Conservation (phyloP, 192 early-diverging fungal species). For the Rhizoclosmatium sp. region DNA sequence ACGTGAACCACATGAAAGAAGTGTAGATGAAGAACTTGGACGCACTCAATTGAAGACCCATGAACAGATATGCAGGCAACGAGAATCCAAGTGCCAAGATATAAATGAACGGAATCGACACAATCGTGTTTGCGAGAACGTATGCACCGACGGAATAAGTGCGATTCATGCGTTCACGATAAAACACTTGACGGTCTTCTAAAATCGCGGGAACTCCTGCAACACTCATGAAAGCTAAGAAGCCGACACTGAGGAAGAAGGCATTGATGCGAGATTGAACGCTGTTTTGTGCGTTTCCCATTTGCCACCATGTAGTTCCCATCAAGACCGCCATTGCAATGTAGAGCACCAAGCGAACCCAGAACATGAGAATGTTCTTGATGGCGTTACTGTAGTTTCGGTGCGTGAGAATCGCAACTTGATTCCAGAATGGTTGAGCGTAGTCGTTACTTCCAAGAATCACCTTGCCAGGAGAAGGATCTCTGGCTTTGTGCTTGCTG, state of each 20-base stretch:
- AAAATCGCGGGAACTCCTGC: conserved; percentile 52
- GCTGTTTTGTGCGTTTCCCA: conserved; percentile 2
- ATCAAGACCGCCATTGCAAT: conserved; percentile 42
- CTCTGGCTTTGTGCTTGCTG: background rate
- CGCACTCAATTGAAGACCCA: background rate
- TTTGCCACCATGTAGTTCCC: conserved; percentile 37
- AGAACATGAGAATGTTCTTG: conserved; percentile 44
- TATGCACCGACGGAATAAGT: conserved; percentile 42
- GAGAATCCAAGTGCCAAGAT: conserved; percentile 42
- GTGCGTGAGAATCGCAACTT: conserved; percentile 30
- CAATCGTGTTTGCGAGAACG: conserved; percentile 43
- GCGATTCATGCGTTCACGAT: conserved; percentile 47
- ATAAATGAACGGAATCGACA: conserved; percentile 42
- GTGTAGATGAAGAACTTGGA: conserved; percentile 47
- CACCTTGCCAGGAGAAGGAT: background rate
- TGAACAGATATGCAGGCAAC: conserved; percentile 33
- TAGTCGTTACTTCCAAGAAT: background rate
- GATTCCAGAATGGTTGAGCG: conserved; percentile 21
- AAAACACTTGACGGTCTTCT: conserved; percentile 50
- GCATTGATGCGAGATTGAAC: conserved; percentile 40
- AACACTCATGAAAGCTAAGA: conserved; percentile 48
- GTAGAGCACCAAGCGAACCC: conserved; percentile 47
- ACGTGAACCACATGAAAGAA: conserved; percentile 43
- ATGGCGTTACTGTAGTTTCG: conserved; percentile 28
- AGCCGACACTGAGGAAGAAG: conserved; percentile 43